Evolutionary conservation across 345 rosid species (phyloP), one percentile per base, ranked within the genome.

Genomic region (Hirschfeldia incana): DNA sequence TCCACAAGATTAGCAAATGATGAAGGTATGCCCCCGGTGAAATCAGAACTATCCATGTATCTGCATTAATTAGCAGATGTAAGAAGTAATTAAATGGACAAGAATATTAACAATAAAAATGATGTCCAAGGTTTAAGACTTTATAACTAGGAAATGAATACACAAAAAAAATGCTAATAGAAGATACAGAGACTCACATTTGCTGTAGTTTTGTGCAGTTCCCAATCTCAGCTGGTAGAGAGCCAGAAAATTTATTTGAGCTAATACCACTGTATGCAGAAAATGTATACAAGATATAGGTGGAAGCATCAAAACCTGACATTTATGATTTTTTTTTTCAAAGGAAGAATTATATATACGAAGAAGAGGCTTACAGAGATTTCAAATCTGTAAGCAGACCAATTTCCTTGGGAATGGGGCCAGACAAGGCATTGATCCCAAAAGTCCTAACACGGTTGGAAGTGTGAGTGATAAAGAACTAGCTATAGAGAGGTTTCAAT

Each of bases 191-290:
- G 51, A 85, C 92, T 87, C 85, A 92, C 97, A 93, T 13, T 68
- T 87, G 44, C 60, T 79, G 61, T 69, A 93, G 82, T 61, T 79
- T 85, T 11, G 71, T 68, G 36, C 88, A 87, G 44, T 44, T 86
- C 13, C 94, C 97, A 73, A 93, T 86, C 84, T 84, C 88, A 21
- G 79, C 36, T 5, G 93, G 98, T 58, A 93, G 78, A 76, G 86
- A 39, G 69, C 98, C 97, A 3, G 89, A 83, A 74, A 91, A 91
- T 75, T 89, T 89, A 81, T 91, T 93, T 33, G 85, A 46, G 57
- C 79, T 82, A 49, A 91, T 21, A 6, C 58, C 37, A 42, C 98
- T 91, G 69, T 71, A 66, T 42, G 69, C 32, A 37, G 44, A 37
- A 8, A 29, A 37, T 65, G 69, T 1, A 26, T 57, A 17, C 2